phyloP scores from a whole-genome alignment of 331 rosid genomes.

The Saraca asoca region DNA sequence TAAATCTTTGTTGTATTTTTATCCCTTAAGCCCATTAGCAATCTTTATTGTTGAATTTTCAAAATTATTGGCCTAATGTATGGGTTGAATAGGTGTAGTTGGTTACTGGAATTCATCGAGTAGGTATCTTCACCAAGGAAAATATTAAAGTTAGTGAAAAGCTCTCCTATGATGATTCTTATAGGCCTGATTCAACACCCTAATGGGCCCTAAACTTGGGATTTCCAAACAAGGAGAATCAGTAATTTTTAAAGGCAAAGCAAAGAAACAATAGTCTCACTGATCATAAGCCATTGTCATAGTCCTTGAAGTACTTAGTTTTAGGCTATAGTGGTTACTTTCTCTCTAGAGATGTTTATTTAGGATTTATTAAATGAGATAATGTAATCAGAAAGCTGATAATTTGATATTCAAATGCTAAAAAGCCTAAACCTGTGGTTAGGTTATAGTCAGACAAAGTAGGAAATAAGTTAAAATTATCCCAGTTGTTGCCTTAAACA shows the following conservation, averaged over 20 bases:
- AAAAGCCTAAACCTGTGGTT: too few relatives aligned
- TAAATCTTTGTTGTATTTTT: constrained; percentile 10
- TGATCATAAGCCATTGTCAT: constrained; percentile 37
- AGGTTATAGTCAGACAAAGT: too few relatives aligned
- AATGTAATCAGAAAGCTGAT: too few relatives aligned
- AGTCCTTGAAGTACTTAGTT: too few relatives aligned
- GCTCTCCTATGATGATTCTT: constrained; percentile 90
- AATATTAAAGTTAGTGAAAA: constrained; percentile 85
- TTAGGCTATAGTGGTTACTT: too few relatives aligned
- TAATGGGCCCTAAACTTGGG: constrained; percentile 91
- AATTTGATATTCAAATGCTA: too few relatives aligned
- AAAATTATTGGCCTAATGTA: background rate
- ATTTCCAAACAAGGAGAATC: constrained; percentile 83
- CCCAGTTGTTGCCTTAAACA: too few relatives aligned
- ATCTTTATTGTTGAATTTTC: constrained; percentile 17
- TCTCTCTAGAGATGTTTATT: too few relatives aligned
- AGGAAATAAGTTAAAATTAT: too few relatives aligned
- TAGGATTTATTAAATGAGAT: too few relatives aligned
- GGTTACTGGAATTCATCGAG: constrained; percentile 97
- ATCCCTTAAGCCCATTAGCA: constrained; percentile 1
- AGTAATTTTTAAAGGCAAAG: constrained; percentile 74
- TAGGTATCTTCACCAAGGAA: constrained; percentile 95
- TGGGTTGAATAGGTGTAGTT: constrained; percentile 64
- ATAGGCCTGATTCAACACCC: constrained; percentile 85
- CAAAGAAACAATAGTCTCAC: constrained; percentile 95